Base-by-base conservation (phyloP, 2,329 filamentous ascomycete species). In the Fusarium bulbicola region DNA sequence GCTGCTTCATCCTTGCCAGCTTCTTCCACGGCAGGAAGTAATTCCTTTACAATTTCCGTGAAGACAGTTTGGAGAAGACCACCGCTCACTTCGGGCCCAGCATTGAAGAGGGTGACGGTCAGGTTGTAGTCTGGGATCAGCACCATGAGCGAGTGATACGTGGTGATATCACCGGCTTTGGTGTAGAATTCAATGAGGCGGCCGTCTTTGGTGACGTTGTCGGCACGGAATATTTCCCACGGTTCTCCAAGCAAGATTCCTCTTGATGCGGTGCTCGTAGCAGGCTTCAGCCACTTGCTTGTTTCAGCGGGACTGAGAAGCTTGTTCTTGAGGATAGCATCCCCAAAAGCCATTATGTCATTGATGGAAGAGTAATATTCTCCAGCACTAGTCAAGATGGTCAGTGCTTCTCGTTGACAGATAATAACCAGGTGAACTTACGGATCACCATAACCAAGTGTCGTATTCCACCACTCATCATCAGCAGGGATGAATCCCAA, bases 181-280 rank as follows among this genome's bases (percentile, higher is more conserved):
- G 68, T 72, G 7, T 72, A 72, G 4, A 72, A 68, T 1, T 72
- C 68, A 21, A 72, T n/a, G 3, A 72, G 34, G 4, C 68, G 68
- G 2, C 39, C 53, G 3, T 72, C 68, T 20, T 71, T 72, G 8
- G 68, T 72, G 7, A 64, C 53, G 2, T 72, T 72, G 2, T 54
- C 56, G 7, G 59, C 43, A 2, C 68, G 68, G n/a, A 68, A 68
- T 1, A 72, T 72, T 3, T 72, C 68, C 68, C 68, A 72, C 0
- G 52, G 56, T 0, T 63, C 18, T 1, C 68, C 68, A 1, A 72
- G 7, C 0, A 72, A 6, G 3, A 72, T 68, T 0, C 68, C 68
- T 18, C 16, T 21, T 6, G 68, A 72, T 4, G 68, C 72, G 1
- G 68, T 72, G 0, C 43, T 28, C 1, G 43, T 50, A 2, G 40